Conservation (phyloP, 176 grass and related monocot species). For the Hordeum marinum region DNA sequence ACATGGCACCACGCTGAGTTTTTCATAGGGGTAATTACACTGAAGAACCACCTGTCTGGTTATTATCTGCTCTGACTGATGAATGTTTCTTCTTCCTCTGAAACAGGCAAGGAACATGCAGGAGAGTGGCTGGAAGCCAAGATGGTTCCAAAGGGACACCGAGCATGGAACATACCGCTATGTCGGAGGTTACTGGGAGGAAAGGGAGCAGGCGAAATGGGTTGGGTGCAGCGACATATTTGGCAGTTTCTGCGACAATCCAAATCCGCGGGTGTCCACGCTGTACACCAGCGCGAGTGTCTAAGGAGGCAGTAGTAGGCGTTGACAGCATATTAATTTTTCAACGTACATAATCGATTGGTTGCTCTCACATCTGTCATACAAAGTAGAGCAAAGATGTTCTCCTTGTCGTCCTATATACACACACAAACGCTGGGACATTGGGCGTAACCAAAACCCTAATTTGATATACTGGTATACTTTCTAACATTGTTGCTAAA, state of each 20-base stretch:
- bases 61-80: not conserved
- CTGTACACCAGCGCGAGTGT: slow-evolving; percentile 42
- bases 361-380: slow-evolving; percentile 1
- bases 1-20: not conserved
- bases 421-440: not conserved
- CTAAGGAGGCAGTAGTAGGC: slow-evolving; percentile 34
- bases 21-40: not conserved
- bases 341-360: slow-evolving; percentile 32
- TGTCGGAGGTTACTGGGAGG: slow-evolving; percentile 78
- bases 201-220: slow-evolving; percentile 62
- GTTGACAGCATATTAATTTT: slow-evolving; percentile 28
- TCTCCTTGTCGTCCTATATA: slow-evolving; percentile 14
- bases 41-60: not conserved
- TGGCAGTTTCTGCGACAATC: slow-evolving; percentile 41
- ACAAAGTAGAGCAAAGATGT: slow-evolving; percentile 23
- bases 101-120: slow-evolving; percentile 81
- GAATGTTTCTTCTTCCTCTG: not conserved
- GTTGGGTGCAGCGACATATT: slow-evolving; percentile 72
- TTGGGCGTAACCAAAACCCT: not conserved
- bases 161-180: slow-evolving; percentile 52
- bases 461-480: slow-evolving; percentile 19
- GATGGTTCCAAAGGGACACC: slow-evolving; percentile 64
- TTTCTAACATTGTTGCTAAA: slow-evolving; percentile 42
- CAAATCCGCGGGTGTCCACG: slow-evolving; percentile 3
- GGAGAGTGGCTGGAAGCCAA: slow-evolving; percentile 86